A percentile compares a stretch with the other conserved stretches of the same genome.
These are phyloP conservation scores for Thielaviopsis ethacetica DNA, from an alignment of 2,329 filamentous ascomycete genomes.

Conservation along the genomic window DNA sequence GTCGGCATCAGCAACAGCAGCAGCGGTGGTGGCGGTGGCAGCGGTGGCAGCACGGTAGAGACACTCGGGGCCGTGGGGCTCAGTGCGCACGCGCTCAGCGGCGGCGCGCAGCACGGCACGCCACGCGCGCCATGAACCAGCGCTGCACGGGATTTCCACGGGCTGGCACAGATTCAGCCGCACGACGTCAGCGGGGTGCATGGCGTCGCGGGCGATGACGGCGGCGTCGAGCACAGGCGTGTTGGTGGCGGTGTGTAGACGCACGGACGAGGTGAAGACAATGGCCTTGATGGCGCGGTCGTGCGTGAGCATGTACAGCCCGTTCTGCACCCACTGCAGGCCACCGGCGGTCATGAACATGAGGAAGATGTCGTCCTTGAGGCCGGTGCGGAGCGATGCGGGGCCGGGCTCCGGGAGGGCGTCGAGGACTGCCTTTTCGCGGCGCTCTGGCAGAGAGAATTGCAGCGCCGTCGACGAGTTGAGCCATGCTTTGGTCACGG, in stretches of 20 bases:
- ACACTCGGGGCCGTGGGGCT: slow-evolving; percentile 25
- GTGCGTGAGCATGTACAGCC: slow-evolving; percentile 20
- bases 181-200: slow-evolving; percentile 24
- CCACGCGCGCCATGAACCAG: slow-evolving; percentile 41
- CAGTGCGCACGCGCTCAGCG: slow-evolving; percentile 32
- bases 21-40: too few relatives aligned
- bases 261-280: slow-evolving; percentile 26
- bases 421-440: neutral
- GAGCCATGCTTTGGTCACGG: neutral
- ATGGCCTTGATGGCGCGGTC: neutral
- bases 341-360: slow-evolving; percentile 31
- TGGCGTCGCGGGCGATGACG: slow-evolving; percentile 26
- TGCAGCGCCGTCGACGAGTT: neutral
- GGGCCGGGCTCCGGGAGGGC: neutral
- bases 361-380: slow-evolving; percentile 21
- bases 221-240: slow-evolving; percentile 31
- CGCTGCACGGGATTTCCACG: slow-evolving; percentile 26
- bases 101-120: slow-evolving; percentile 27
- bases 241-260: slow-evolving; percentile 26
- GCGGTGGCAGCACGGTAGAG: slow-evolving; percentile 21
- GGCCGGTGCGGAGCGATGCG: neutral
- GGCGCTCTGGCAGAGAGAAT: neutral
- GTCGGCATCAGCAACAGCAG: too few relatives aligned
- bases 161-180: slow-evolving; percentile 20
- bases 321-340: slow-evolving; percentile 27